Base-by-base conservation (phyloP, 2,329 filamentous ascomycete genomes). In the Aspergillus novofumigatus region DNA sequence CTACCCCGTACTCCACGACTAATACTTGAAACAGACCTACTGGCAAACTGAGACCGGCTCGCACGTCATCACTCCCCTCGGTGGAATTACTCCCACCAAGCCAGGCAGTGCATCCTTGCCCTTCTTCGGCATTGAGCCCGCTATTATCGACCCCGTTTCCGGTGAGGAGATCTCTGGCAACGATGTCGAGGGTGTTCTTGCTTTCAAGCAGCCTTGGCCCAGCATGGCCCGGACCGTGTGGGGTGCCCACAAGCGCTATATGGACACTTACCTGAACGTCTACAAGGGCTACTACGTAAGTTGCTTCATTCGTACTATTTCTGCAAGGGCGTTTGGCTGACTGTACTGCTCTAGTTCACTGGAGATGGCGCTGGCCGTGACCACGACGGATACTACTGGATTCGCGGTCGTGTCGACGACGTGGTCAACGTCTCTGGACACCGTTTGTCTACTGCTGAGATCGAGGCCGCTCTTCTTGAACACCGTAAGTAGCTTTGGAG, bases 11-110 rank as follows among this genome's bases (percentile, higher is more conserved):
- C 69, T 55, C 23, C 17, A 6, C 5, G 5, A 14, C 14, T 38
- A 26, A 35, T 45, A 20, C 25, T 38, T 51, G 51, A 48, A 32
- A 53, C 72, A 96, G 91, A 99, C 94, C 54, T 99, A 99, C 84
- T 99, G 94, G 94, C 94, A 99, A 85, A 99, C 94, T 53, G 94
- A 99, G 81, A 99, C 94, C 1, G 94, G 94, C 56, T 97, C 91
- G 62, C 87, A 99, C 77, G 92, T 96, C 69, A 97, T 99, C 73
- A 91, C 92, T 4, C 94, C 94, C 20, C 82, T 99, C 58, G 92
- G 89, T 51, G 94, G 94, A 71, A 84, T 97, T 38, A 97, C 93
- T 0, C 92, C 94, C 25, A 97, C 94, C 25, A 99, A 99, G 81
- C 94, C 94, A 21, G 94, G 94, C 54, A 95, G 90, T 72, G 94